These are phyloP conservation scores for Zasmidium cellare DNA, from an alignment of 2,329 filamentous ascomycete genomes.

Conservation along the genomic window DNA sequence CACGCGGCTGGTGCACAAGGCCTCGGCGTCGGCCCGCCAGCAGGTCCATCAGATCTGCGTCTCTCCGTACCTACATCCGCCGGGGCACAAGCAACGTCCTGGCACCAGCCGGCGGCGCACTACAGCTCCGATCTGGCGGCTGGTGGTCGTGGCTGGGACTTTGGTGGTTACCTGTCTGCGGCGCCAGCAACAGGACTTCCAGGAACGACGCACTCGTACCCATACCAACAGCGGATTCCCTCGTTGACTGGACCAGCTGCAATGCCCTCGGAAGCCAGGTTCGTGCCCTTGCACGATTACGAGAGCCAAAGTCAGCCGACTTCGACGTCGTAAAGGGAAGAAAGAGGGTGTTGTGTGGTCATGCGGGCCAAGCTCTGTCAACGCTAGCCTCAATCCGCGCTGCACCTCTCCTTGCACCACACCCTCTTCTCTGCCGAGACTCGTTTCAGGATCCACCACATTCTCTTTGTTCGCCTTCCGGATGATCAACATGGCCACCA, in stretches of 20 bases:
- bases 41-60: slow-evolving; percentile 42
- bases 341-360: slow-evolving; percentile 21
- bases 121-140: slow-evolving; percentile 34
- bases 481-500: slow-evolving; percentile 20
- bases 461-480: slow-evolving; percentile 24
- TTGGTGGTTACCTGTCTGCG: slow-evolving; percentile 26
- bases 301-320: slow-evolving; percentile 34
- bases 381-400: slow-evolving; percentile 2
- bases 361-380: slow-evolving; percentile 17
- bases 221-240: slow-evolving; percentile 29
- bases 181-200: slow-evolving; percentile 33
- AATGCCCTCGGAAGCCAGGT: slow-evolving; percentile 31
- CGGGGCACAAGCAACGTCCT: slow-evolving; percentile 32
- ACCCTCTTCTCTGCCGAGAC: slow-evolving; percentile 17
- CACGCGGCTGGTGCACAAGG: slow-evolving; percentile 31
- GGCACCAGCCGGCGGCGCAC: slow-evolving; percentile 34
- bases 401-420: slow-evolving; percentile 18
- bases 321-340: slow-evolving; percentile 22
- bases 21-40: slow-evolving; percentile 35
- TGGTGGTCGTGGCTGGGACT: slow-evolving; percentile 29
- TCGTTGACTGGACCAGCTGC: slow-evolving; percentile 28
- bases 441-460: slow-evolving; percentile 17
- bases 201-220: slow-evolving; percentile 30
- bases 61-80: slow-evolving; percentile 32
- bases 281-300: slow-evolving; percentile 37